A percentile compares a stretch with the other conserved stretches of the same genome.
Evolutionary conservation across 2,329 filamentous ascomycete genomes (phyloP).

Genomic region (Epichloe typhina): DNA sequence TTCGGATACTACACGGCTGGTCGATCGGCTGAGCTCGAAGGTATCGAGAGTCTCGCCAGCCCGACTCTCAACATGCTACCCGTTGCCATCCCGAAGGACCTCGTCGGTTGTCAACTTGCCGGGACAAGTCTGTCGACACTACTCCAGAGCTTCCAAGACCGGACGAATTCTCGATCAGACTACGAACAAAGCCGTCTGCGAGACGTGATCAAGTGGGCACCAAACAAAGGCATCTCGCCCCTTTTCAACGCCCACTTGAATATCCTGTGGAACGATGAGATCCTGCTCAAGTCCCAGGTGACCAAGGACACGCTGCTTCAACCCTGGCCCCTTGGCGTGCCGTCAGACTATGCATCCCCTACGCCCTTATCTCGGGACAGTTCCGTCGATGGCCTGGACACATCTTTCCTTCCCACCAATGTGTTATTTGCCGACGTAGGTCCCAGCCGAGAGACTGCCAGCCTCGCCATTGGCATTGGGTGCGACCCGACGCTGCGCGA

Average conservation of each 20-base stretch:
- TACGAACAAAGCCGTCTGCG: conserved; percentile 5
- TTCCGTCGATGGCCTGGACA: not conserved
- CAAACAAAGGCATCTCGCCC: not conserved
- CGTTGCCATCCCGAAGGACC: not conserved
- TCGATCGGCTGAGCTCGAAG: not conserved
- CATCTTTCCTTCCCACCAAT: not conserved
- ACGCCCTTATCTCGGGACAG: not conserved
- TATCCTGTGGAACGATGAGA: conserved; percentile 3
- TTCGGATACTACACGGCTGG: not conserved
- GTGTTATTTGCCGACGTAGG: not conserved
- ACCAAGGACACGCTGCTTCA: not conserved
- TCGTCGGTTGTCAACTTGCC: not conserved
- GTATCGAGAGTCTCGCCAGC: not conserved
- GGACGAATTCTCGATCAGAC: not conserved
- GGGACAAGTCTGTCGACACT: not conserved
- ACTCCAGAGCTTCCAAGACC: conserved; percentile 1
- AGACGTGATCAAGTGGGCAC: conserved; percentile 1
- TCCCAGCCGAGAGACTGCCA: not conserved
- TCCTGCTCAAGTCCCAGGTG: not conserved
- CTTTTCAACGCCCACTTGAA: conserved; percentile 4
- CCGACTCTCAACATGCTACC: not conserved
- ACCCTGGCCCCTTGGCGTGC: not conserved
- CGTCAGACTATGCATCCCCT: not conserved
- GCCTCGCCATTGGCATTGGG: not conserved
- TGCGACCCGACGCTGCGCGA: not conserved